Evolutionary conservation across 495 filamentous ascomycete species (phyloP).

Genomic region (Xylaria longipes): DNA sequence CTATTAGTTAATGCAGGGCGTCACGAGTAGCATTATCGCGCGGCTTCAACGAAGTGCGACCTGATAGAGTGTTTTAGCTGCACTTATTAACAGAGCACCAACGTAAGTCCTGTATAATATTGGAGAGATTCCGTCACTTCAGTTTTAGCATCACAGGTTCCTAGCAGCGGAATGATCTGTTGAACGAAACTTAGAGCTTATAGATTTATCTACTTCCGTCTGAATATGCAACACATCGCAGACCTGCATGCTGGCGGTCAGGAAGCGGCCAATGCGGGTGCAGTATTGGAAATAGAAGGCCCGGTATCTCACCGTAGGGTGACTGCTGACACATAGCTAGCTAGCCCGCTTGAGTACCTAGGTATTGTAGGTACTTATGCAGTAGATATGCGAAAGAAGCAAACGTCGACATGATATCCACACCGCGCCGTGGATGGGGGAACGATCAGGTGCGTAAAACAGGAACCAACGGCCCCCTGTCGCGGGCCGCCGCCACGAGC

Average conservation of each 20-base stretch:
- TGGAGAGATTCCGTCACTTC: not conserved
- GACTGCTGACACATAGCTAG: not conserved
- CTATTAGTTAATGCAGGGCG: not conserved
- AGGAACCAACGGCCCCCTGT: not conserved
- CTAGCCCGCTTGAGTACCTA: not conserved
- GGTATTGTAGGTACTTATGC: not conserved
- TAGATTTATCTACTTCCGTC: not conserved
- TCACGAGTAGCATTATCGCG: not conserved
- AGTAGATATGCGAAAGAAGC: not conserved
- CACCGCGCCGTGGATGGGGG: conserved; percentile 1
- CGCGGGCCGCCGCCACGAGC: conserved; percentile 26
- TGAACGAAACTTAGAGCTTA: not conserved
- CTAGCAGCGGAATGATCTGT: not conserved
- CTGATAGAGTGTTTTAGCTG: not conserved
- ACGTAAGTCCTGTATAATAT: not conserved
- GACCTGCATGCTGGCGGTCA: not conserved
- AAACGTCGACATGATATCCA: not conserved
- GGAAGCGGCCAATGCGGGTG: not conserved
- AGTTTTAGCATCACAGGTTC: not conserved
- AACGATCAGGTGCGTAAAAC: not conserved
- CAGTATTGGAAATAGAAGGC: not conserved
- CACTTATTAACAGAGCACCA: not conserved
- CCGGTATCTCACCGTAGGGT: conserved; percentile 1
- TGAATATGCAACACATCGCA: not conserved
- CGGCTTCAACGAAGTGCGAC: not conserved